These are phyloP conservation scores for Colletotrichum eremochloae DNA, from an alignment of 2,329 filamentous ascomycete genomes.

Conservation along the genomic window DNA sequence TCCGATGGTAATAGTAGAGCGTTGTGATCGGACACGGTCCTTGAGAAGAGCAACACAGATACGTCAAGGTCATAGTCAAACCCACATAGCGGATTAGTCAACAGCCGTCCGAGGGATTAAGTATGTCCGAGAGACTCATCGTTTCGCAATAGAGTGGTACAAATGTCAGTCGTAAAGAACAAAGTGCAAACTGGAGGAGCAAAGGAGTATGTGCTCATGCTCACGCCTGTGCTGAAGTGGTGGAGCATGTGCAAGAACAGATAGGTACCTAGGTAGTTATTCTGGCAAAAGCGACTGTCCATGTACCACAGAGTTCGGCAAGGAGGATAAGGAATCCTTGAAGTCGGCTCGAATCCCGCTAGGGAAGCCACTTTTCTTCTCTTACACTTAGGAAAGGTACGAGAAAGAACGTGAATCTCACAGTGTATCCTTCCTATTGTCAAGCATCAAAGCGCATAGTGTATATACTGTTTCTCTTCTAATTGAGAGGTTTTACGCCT, in stretches of 20 bases:
- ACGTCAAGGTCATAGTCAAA: neutral
- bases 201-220: neutral
- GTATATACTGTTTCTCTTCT: too few species aligned
- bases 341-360: neutral
- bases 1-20: neutral
- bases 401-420: too few species aligned
- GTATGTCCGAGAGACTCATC: neutral
- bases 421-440: too few species aligned
- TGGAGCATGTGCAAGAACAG: neutral
- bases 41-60: neutral
- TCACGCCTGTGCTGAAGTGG: neutral
- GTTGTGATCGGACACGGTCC: neutral
- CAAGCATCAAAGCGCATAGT: too few species aligned
- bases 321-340: neutral
- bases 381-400: too few species aligned
- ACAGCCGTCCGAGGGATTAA: neutral
- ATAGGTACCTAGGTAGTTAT: neutral
- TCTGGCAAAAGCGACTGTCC: conserved; percentile 39
- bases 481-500: too few species aligned
- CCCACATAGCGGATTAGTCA: neutral
- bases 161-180: neutral
- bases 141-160: neutral
- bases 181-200: neutral
- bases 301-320: conserved; percentile 26
- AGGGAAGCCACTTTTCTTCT: too few species aligned